Evolutionary conservation across 2,329 filamentous ascomycete species (phyloP), one percentile per base, ranked within the genome.

Genomic region (Colletotrichum abscissum): DNA sequence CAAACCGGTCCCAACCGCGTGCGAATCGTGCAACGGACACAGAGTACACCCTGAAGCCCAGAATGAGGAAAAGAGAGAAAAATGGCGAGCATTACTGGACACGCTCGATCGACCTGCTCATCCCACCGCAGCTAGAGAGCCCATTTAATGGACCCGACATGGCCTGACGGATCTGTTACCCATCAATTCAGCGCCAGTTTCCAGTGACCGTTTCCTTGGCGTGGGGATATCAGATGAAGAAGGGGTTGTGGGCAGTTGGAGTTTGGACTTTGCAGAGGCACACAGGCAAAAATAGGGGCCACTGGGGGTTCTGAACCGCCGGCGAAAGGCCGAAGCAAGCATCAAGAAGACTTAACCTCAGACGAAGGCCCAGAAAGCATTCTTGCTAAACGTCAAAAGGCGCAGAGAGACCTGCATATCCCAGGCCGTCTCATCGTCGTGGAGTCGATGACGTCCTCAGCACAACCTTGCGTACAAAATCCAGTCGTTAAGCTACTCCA

Each of bases 161-260:
- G 52, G 59, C 49, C 58, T 69, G 64, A 63, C 64, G 57, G 46
- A 58, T 59, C 54, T 46, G 28, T 56, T 60, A 35, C 35, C 38
- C 42, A 56, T 12, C 22, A 57, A 22, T 49, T 28, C 60, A 52
- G 60, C 59, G 30, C n/a, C 22, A 70, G 46, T 59, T 49, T 72
- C 49, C 42, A 59, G 56, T 54, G 55, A 62, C 60, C 35, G 26
- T 62, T 56, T 70, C 59, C 70, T 60, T 70, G 70, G 60, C 67
- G 70, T 70, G 70, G 70, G 70, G 70, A 69, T 73, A 62, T 65
- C 66, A 60, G 60, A 72, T 67, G 64, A 68, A 69, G 46, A 71
- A 60, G 67, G 66, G 55, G 30, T 35, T 63, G 46, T 63, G 49
- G 57, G 56, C 68, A 56, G 26, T 30, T 71, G 68, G 33, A 67